Base-by-base conservation (phyloP, 805 yeast species). In the Zygoascus ofunaensis region DNA sequence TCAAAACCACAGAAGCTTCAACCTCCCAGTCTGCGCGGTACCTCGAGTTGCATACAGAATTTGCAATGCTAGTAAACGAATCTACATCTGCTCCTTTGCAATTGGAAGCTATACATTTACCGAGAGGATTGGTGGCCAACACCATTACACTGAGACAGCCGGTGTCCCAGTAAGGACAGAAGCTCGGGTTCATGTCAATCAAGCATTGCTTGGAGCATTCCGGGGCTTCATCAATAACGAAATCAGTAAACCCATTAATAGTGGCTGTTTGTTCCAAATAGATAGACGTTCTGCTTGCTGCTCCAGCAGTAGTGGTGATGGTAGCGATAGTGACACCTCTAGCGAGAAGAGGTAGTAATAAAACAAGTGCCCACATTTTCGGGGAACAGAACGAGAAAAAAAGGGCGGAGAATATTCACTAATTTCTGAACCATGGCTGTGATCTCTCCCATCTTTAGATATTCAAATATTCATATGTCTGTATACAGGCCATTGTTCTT, bases 191-290 rank as follows among this genome's bases (percentile, higher is more conserved):
- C 10, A 8, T 12, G 30, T 26, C 7, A 12, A 4, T 17, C n/a
- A 66, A 71, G 57, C 76, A 71, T 3, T 57, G 58, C 72, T 69
- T 18, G 54, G 74, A 75, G 58, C 75, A 71, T 3, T 50, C 43
- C 22, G 76, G 75, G 30, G 69, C 53, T 8, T 49, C 46, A 18
- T 49, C 56, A 47, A 58, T 61, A 40, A 70, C 61, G 12, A 66
- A 67, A 51, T 71, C 76, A 26, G 74, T 73, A 46, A 71, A 69
- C 0, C 75, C 76, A 46, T 70, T 70, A 41, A 69, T 61, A 30
- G 67, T 52, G 34, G 74, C 75, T 23, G 74, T 68, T 43, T 69
- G n/a, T n/a, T n/a, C n/a, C n/a, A n/a, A n/a, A n/a, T n/a, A n/a
- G n/a, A n/a, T n/a, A n/a, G n/a, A n/a, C n/a, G n/a, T n/a, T n/a